Evolutionary conservation across 805 yeast genomes (phyloP).

Genomic region (Ogataea paraovalis): DNA sequence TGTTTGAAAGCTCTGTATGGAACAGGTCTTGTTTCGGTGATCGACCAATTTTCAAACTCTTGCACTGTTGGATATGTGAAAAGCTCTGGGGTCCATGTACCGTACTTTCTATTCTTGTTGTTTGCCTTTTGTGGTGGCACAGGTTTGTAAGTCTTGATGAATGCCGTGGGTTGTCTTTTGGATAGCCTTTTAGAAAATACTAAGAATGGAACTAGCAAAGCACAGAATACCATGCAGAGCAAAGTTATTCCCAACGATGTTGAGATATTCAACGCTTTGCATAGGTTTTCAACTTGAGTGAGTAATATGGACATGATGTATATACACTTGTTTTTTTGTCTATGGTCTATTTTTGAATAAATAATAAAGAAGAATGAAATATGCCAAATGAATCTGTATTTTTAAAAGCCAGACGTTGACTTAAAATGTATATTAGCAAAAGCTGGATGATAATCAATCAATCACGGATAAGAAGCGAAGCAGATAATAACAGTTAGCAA

Average conservation of each 20-base stretch:
- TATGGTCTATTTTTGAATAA: not conserved
- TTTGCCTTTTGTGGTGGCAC: conserved; percentile 33
- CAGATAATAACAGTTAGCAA: no score
- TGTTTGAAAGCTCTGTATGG: conserved; percentile 69
- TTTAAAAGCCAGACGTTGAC: no score
- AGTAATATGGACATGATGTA: conserved; percentile 8
- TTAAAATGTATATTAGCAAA: no score
- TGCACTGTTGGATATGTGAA: conserved; percentile 48
- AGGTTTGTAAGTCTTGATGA: conserved; percentile 24
- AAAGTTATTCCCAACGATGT: conserved; percentile 5
- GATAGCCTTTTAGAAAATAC: conserved; percentile 1
- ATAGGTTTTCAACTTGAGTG: conserved; percentile 6
- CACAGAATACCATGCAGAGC: conserved; percentile 6
- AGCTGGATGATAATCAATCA: no score
- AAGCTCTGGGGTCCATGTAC: conserved; percentile 52
- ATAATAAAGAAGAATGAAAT: no score
- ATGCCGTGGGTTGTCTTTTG: conserved; percentile 7
- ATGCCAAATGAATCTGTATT: no score
- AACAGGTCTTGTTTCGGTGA: conserved; percentile 46
- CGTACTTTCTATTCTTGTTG: conserved; percentile 44
- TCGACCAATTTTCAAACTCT: conserved; percentile 46
- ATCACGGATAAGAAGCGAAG: no score
- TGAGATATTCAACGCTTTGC: conserved; percentile 7
- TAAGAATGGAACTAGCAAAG: conserved; percentile 3
- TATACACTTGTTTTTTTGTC: not conserved